These are phyloP conservation scores for Earliella scabrosa DNA, from an alignment of 1,284 basidiomycete genomes.

Conservation along the genomic window DNA sequence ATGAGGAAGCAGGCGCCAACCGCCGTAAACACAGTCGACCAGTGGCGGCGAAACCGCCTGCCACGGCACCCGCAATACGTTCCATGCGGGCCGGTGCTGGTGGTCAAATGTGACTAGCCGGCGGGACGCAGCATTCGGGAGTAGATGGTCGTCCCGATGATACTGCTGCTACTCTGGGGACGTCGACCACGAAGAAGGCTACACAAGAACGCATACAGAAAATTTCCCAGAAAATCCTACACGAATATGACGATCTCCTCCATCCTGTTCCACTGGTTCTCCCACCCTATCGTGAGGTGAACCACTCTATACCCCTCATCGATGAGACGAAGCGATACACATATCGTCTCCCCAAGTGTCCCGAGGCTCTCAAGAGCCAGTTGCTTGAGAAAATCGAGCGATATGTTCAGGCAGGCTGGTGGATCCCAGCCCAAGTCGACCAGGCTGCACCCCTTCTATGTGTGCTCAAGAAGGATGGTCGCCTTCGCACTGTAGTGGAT, in stretches of 20 bases:
- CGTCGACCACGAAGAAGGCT: background rate
- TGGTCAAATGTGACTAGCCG: background rate
- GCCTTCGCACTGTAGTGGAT: slow-evolving; percentile 30
- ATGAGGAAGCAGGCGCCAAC: background rate
- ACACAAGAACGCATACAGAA: background rate
- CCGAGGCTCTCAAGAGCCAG: background rate
- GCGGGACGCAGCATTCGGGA: background rate
- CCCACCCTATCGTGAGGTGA: background rate
- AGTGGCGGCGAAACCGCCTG: background rate
- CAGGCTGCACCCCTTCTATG: slow-evolving; percentile 29
- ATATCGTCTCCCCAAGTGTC: slow-evolving; percentile 1
- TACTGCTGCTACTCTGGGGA: background rate
- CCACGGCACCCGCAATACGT: background rate
- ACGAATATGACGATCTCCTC: background rate
- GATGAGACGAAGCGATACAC: background rate
- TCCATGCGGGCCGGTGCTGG: no score
- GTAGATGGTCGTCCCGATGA: background rate
- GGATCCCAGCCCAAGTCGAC: slow-evolving; percentile 15
- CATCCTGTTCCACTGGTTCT: background rate
- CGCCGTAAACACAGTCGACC: background rate
- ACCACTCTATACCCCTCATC: slow-evolving; percentile 1
- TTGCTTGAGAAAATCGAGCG: slow-evolving; percentile 28
- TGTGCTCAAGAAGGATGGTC: slow-evolving; percentile 28
- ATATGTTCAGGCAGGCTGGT: slow-evolving; percentile 31
- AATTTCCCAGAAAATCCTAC: background rate